Base-by-base conservation (phyloP, 1,139 yeast species). In the Debaryomyces psychrophilus region DNA sequence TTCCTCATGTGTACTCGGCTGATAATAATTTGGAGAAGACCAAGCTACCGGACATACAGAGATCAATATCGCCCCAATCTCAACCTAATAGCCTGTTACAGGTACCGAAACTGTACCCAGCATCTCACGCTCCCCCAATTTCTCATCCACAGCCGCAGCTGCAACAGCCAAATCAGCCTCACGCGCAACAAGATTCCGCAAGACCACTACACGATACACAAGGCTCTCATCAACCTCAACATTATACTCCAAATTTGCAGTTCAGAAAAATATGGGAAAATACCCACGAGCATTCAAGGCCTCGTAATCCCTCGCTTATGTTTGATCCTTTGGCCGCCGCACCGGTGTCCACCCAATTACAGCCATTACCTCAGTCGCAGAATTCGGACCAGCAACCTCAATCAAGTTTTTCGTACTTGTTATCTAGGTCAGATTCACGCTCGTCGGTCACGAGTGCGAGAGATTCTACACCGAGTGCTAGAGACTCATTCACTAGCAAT, bases 211-310 rank as follows among this genome's bases (percentile, higher is more conserved):
- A 38, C 2, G 44, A 37, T 12, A 8, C 39, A 9, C 44, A 44
- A n/a, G 31, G 45, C 11, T 51, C 55, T 2, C 65, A 61, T 44
- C 39, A 45, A n/a, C 53, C 58, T 4, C 66, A 61, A 46, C 65
- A 62, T 39, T 64, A 64, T 44, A 55, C 66, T 11, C 68, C 73
- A 2, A 57, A 55, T 43, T 57, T 70, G 20, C 73, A 70, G 49
- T 73, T 73, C 53, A 56, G 77, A 41, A 70, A 72, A 51, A 71
- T 73, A 18, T 72, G 77, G 76, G 70, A 67, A 42, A 56, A 53
- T 41, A 45, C 51, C 12, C 52, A 41, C 5, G 31, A 51, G 9
- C 48, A 38, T 23, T 38, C 55, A 9, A 51, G 66, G 34, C 70
- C 62, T 12, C 55, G 77, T 47, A 67, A 69, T 50, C 74, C 74